Evolutionary conservation across 176 grass and related monocot species (phyloP).

Genomic region (Guadua angustifolia): DNA sequence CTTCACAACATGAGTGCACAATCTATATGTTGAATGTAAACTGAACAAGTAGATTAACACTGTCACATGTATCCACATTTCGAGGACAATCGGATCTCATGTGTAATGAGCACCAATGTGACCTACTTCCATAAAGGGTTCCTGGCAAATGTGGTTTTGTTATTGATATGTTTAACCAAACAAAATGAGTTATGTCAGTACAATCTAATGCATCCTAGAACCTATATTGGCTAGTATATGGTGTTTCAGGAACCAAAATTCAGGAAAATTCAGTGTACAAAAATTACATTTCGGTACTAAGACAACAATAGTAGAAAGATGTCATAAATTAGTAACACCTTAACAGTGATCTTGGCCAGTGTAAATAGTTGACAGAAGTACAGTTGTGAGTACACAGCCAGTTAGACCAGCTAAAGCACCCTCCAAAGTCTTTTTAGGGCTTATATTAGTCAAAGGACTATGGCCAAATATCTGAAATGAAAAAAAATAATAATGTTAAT

Average conservation of each 20-base stretch:
- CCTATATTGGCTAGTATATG: background rate
- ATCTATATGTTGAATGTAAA: conserved; percentile 26
- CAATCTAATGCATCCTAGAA: conserved; percentile 5
- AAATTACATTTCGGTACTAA: conserved; percentile 9
- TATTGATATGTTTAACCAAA: conserved; percentile 32
- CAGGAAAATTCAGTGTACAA: background rate
- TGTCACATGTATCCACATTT: background rate
- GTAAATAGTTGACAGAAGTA: conserved; percentile 69
- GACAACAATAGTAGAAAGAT: conserved; percentile 16
- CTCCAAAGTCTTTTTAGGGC: conserved; percentile 96
- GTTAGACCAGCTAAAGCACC: conserved; percentile 85
- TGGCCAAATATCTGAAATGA: conserved; percentile 83
- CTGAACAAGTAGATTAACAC: background rate
- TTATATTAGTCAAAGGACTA: conserved; percentile 88
- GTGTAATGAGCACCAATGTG: conserved; percentile 14
- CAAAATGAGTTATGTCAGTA: background rate
- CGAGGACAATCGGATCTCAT: conserved; percentile 19
- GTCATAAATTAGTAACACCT: conserved; percentile 52
- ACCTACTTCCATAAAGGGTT: background rate
- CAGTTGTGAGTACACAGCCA: conserved; percentile 82
- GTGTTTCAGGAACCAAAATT: background rate
- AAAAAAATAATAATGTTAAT: conserved; percentile 27
- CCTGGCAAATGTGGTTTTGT: background rate
- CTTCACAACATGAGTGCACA: background rate
- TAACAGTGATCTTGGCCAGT: conserved; percentile 72